Base-by-base conservation (phyloP, 225 moss, liverwort and hornwort species). In the Marchantia polymorpha region DNA sequence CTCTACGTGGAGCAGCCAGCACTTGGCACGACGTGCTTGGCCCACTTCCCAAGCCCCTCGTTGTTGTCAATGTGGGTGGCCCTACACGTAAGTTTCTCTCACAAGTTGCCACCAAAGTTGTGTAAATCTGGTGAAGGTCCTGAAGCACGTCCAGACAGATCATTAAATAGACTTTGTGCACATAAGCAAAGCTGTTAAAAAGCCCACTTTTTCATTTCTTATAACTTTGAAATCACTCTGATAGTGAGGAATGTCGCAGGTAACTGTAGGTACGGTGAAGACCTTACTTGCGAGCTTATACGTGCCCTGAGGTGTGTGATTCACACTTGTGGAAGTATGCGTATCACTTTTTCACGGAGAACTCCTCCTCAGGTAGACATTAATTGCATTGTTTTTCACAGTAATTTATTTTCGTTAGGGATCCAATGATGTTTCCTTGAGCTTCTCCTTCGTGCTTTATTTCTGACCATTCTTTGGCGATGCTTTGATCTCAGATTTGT, bases 191-290 rank as follows among this genome's bases (percentile, higher is more conserved):
- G 25, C 7, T 50, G 22, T 53, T 12, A 56, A 19, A 69, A 69
- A 48, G 69, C 46, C 19, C 12, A 69, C 69, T 4, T 69, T 16
- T 46, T 17, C 16, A 4, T 12, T 13, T 7, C 12, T 20, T 0
- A 26, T 27, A 71, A n/a, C 27, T 12, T 26, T 12, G 53, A 14
- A 53, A 29, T 73, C 54, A 73, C 73, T 4, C 27, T 16, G 29
- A 19, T 29, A 19, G 6, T 47, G 20, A 19, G 72, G 50, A 65
- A 12, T 17, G n/a, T 64, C 75, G 81, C 90, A 95, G 95, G 89
- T 78, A 92, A 95, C 75, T 95, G 95, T 82, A 87, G 90, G 49
- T 95, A 93, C 66, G 95, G 93, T 71, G 93, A 95, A 88, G 93
- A 95, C 82, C 86, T 95, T 76, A 87, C 89, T 88, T 83, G 89